Evolutionary conservation across 2,329 filamentous ascomycete genomes (phyloP).

Genomic region (Colletotrichum falcatum): DNA sequence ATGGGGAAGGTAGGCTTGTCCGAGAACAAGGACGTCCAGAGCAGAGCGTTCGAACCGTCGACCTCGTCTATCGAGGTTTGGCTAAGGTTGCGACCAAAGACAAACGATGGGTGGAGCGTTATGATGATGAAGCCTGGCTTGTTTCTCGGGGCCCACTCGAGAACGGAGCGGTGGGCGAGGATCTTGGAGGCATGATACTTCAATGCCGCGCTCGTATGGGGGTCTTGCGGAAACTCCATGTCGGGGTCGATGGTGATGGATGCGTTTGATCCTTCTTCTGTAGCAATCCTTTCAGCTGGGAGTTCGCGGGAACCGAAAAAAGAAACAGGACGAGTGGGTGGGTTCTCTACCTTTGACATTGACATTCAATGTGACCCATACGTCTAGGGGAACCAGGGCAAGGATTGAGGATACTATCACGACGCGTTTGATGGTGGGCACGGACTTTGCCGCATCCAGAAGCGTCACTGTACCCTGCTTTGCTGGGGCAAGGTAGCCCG

Average conservation of each 20-base stretch:
- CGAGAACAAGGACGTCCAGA: background rate
- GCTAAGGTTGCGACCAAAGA: background rate
- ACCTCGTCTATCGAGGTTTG: slow-evolving; percentile 4
- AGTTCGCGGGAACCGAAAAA: background rate
- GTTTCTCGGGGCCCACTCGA: slow-evolving; percentile 14
- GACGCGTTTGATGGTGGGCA: background rate
- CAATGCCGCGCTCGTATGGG: background rate
- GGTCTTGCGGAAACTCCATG: slow-evolving; percentile 9
- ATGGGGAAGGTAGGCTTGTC: background rate
- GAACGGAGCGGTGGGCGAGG: slow-evolving; percentile 20
- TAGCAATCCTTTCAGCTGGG: background rate
- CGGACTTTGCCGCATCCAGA: slow-evolving; percentile 3
- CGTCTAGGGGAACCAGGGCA: background rate
- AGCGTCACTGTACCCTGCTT: slow-evolving; percentile 9
- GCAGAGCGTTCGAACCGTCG: slow-evolving; percentile 1
- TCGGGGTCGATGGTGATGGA: slow-evolving; percentile 8
- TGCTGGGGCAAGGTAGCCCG: slow-evolving; percentile 20
- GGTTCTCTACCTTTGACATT: background rate
- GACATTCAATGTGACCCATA: background rate
- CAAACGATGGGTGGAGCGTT: slow-evolving; percentile 25
- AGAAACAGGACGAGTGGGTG: no score
- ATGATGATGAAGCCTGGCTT: slow-evolving; percentile 3
- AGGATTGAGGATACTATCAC: slow-evolving; percentile 15
- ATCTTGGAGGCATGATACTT: slow-evolving; percentile 29
- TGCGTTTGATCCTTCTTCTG: background rate